Percentiles rank a stretch among this genome's conserved stretches.
These are phyloP conservation scores for Kodamaea sagamina DNA, from an alignment of 805 yeast species.

Conservation along the genomic window DNA sequence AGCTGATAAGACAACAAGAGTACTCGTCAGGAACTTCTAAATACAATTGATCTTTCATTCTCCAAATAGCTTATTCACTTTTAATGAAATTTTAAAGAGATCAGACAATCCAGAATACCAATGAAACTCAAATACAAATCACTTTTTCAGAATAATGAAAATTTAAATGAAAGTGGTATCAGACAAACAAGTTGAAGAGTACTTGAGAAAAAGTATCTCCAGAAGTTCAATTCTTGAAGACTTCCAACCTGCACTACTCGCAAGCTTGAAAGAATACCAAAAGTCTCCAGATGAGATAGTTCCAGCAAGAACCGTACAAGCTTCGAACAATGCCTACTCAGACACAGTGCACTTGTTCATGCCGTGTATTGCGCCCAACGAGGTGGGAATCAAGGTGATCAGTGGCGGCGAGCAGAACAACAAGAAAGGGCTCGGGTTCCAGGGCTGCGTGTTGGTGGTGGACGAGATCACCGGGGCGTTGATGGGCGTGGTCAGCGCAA, in stretches of 20 bases:
- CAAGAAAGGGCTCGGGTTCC: slow-evolving; percentile 49
- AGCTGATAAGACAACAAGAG: no score
- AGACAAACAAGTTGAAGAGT: slow-evolving; percentile 5
- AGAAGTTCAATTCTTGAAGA: slow-evolving; percentile 23
- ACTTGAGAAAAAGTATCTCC: slow-evolving; percentile 18
- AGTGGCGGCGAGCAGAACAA: slow-evolving; percentile 50
- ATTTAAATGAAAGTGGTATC: slow-evolving; percentile 9
- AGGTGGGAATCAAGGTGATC: slow-evolving; percentile 61
- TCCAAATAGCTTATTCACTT: no score
- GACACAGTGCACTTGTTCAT: slow-evolving; percentile 57
- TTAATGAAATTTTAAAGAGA: no score
- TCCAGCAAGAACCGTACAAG: slow-evolving; percentile 55
- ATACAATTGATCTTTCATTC: no score
- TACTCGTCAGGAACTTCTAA: no score
- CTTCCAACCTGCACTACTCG: slow-evolving; percentile 39
- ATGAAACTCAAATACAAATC: no score
- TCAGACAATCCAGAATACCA: no score
- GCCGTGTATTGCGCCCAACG: slow-evolving; percentile 58
- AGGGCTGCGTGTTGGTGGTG: slow-evolving; percentile 55
- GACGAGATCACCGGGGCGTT: slow-evolving; percentile 53
- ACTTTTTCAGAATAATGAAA: no score
- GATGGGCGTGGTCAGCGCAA: slow-evolving; percentile 57
- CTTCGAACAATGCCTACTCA: slow-evolving; percentile 34
- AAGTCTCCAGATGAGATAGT: slow-evolving; percentile 44
- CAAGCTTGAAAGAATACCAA: slow-evolving; percentile 44